Evolutionary conservation across 2,329 filamentous ascomycete genomes (phyloP), one percentile per base, ranked within the genome.

Genomic region (Cordyceps tenuipes): DNA sequence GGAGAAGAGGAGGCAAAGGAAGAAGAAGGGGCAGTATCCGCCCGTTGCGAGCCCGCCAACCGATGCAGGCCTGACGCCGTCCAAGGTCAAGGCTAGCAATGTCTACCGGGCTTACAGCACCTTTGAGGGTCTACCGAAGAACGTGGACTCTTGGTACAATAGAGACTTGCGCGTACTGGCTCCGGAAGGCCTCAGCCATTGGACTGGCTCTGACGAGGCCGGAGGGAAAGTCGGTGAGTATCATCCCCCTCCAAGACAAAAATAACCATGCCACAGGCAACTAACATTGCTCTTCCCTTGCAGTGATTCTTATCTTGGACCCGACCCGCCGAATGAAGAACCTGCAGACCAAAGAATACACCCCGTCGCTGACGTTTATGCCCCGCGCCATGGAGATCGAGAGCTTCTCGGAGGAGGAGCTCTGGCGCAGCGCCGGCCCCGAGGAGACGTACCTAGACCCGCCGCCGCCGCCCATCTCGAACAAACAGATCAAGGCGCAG

Each of bases 21-120:
- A 55, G 48, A 47, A 50, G 44, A 55, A 62, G 29, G 44, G 41
- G 17, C 19, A 46, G 7, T 54, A 43, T 9, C 57, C 57, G 21
- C 10, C 31, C 23, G 41, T 29, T 13, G 10, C 47, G 3, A 17
- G 17, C 26, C 36, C 55, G 17, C 29, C 46, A 19, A 12, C 34
- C 2, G 56, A 53, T 47, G 21, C 59, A 26, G 3, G 60, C 47
- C 17, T 46, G 31, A 49, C 44, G 10, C 41, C 63, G 1, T 53
- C 62, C 2, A 65, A 66, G 29, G 47, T 57, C 41, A 69, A 69
- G 47, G 60, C 62, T 19, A 63, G 64, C 5, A 69, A 69, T 13
- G 62, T 70, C 3, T 70, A 69, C 39, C 66, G 68, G 1, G 63
- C 68, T 0, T 69, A 69, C 39, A 69, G 65, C 51, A 68, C 66